A percentile compares a stretch with the other conserved stretches of the same genome.
These are phyloP conservation scores for Proliferodiscus dingleyae DNA, from an alignment of 2,329 filamentous ascomycete genomes.

Conservation along the genomic window DNA sequence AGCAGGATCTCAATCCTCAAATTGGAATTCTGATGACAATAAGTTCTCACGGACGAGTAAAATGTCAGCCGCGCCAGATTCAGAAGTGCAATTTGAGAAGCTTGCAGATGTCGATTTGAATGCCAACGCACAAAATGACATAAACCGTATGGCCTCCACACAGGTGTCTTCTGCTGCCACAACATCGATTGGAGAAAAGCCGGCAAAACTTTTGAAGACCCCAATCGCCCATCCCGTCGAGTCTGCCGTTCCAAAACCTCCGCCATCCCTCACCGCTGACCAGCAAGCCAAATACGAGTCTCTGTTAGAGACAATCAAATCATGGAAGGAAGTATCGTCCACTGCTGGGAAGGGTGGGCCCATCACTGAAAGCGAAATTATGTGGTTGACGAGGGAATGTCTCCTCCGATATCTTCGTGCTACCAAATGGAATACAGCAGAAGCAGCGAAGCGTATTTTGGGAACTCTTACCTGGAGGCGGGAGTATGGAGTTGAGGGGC, in stretches of 20 bases:
- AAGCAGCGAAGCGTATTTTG: conserved; percentile 74
- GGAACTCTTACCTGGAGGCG: conserved; percentile 82
- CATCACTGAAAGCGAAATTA: conserved; percentile 72
- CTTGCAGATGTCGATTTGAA: too few species aligned
- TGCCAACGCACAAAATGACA: too few species aligned
- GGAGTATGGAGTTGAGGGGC: conserved; percentile 73
- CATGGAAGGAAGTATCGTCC: conserved; percentile 66
- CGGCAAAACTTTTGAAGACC: conserved; percentile 38
- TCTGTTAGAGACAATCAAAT: conserved; percentile 64
- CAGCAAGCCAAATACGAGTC: conserved; percentile 78
- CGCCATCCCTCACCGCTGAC: conserved; percentile 63
- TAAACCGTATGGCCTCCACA: too few species aligned
- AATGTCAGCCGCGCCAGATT: too few species aligned
- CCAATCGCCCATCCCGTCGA: conserved; percentile 27
- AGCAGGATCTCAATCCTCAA: too few species aligned
- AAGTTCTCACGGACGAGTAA: too few species aligned
- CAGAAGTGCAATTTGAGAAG: too few species aligned
- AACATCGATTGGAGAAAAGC: conserved; percentile 20
- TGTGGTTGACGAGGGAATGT: conserved; percentile 91
- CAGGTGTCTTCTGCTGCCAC: conserved; percentile 16
- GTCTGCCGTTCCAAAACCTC: conserved; percentile 37
- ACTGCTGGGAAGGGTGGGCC: conserved; percentile 55
- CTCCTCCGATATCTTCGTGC: conserved; percentile 89
- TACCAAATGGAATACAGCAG: conserved; percentile 78
- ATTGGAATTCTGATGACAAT: too few species aligned